Evolutionary conservation across 2,329 filamentous ascomycete genomes (phyloP).

Genomic region (Fusarium sp.): DNA sequence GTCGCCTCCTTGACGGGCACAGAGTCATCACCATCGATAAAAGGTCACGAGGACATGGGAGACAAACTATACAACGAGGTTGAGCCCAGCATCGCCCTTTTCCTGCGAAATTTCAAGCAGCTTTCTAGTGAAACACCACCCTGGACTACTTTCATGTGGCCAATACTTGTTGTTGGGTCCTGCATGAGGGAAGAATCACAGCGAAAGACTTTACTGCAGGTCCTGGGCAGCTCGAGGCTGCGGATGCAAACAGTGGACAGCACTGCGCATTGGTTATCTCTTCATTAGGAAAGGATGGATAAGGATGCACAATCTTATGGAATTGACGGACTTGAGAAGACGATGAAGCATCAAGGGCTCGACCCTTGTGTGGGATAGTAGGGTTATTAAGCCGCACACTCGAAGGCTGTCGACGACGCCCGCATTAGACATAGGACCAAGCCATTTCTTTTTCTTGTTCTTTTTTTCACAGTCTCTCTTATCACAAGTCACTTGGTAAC

Average conservation of each 20-base stretch:
- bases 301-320: neutral
- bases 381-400: neutral
- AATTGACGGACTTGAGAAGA: constrained; percentile 1
- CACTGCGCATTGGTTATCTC: neutral
- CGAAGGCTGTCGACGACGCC: neutral
- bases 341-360: constrained; percentile 7
- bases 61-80: neutral
- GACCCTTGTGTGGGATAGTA: constrained; percentile 9
- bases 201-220: neutral
- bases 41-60: neutral
- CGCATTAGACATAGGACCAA: neutral
- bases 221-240: constrained; percentile 2
- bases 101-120: neutral
- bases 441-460: too few species aligned
- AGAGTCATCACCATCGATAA: constrained; percentile 59
- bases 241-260: constrained; percentile 15
- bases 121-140: constrained; percentile 3
- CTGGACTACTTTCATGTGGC: constrained; percentile 23
- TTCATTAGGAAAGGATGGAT: constrained; percentile 14
- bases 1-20: constrained; percentile 62
- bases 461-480: neutral
- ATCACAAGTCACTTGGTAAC: neutral
- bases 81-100: neutral
- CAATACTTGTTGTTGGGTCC: constrained; percentile 14
- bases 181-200: constrained; percentile 9